A percentile compares a stretch with the other conserved stretches of the same genome.
Evolutionary conservation across 2,329 filamentous ascomycete genomes (phyloP).

Genomic region (Colletotrichum sp.): DNA sequence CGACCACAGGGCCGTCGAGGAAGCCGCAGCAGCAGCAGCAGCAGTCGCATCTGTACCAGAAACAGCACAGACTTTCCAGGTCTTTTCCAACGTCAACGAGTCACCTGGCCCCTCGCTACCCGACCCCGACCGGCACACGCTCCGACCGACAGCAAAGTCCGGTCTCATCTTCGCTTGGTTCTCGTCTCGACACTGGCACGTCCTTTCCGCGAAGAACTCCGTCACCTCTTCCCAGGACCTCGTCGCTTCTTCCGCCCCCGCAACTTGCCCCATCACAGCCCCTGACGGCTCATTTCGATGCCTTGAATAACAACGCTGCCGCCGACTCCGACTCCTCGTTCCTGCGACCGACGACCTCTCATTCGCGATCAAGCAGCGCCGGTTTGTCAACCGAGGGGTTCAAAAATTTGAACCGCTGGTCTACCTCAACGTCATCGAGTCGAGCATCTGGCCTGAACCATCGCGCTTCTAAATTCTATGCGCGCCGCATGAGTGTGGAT

Average conservation of each 20-base stretch:
- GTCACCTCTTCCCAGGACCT: slow-evolving; percentile 1
- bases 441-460: slow-evolving; percentile 23
- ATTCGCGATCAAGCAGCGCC: slow-evolving; percentile 40
- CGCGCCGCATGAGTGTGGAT: slow-evolving; percentile 2
- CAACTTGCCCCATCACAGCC: background rate
- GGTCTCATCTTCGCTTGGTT: slow-evolving; percentile 17
- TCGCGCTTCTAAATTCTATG: background rate
- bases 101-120: slow-evolving; percentile 1
- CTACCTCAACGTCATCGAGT: slow-evolving; percentile 52
- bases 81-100: slow-evolving; percentile 4
- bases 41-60: background rate
- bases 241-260: slow-evolving; percentile 3
- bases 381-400: slow-evolving; percentile 42
- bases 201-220: background rate
- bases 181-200: slow-evolving; percentile 2
- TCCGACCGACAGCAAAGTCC: slow-evolving; percentile 12
- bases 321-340: background rate
- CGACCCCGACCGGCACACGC: background rate
- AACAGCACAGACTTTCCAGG: slow-evolving; percentile 16
- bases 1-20: background rate
- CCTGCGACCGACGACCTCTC: background rate
- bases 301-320: background rate
- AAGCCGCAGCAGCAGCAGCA: background rate
- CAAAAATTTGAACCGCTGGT: slow-evolving; percentile 55
- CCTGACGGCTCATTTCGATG: background rate